Conservation (phyloP, 306 rosid genomes). For the cucumber (Cucumis sativus) region DNA sequence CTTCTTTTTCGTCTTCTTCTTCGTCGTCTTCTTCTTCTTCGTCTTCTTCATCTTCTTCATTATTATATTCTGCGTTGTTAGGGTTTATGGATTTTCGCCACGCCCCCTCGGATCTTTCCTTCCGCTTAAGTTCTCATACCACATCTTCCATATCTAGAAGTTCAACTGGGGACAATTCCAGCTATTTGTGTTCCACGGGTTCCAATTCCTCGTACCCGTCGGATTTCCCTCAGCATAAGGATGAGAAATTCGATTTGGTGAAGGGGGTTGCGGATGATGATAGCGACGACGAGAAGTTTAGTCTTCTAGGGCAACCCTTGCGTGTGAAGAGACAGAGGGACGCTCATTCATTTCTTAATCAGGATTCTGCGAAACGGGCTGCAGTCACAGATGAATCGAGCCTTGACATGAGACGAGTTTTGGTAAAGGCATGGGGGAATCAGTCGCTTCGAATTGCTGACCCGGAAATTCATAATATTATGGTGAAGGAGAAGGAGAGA, state of each 20-base stretch:
- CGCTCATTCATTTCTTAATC: constrained; percentile 6
- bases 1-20: not conserved
- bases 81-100: constrained; percentile 31
- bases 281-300: constrained; percentile 36
- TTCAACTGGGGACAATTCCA: constrained; percentile 17
- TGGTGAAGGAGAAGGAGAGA: constrained; percentile 63
- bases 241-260: constrained; percentile 19
- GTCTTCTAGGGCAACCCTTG: constrained; percentile 41
- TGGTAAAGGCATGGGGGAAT: constrained; percentile 55
- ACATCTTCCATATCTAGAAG: constrained; percentile 17
- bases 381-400: constrained; percentile 21
- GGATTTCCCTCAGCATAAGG: constrained; percentile 24
- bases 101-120: constrained; percentile 43
- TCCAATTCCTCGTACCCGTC: constrained; percentile 14
- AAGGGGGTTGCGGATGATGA: constrained; percentile 25
- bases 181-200: constrained; percentile 17
- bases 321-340: constrained; percentile 45
- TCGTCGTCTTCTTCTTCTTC: not conserved
- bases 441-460: constrained; percentile 50
- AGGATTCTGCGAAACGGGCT: constrained; percentile 27
- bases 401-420: constrained; percentile 21
- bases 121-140: constrained; percentile 36
- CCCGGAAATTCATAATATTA: constrained; percentile 52
- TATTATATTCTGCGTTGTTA: not conserved
- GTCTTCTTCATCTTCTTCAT: too few relatives aligned